Evolutionary conservation across 169 alveolate genomes (phyloP).

Genomic region (Cryptosporidium andersoni): DNA sequence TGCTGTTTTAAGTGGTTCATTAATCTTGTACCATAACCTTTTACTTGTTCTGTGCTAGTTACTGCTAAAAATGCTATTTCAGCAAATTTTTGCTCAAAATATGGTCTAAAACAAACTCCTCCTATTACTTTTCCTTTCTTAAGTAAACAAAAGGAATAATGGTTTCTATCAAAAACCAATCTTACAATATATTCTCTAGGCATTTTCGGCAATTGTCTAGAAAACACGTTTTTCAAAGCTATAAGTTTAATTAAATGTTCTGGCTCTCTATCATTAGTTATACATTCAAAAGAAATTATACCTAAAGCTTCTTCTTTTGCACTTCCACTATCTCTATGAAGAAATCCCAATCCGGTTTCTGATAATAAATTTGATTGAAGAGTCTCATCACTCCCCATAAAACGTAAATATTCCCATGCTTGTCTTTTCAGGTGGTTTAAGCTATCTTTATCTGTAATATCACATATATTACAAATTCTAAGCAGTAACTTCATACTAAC

Average conservation of each 20-base stretch:
- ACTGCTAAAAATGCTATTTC: conserved; percentile 99
- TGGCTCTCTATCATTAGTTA: conserved; percentile 90
- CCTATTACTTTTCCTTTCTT: conserved; percentile 94
- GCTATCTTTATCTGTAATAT: conserved; percentile 1
- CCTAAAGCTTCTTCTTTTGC: conserved; percentile 90
- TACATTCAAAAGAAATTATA: conserved; percentile 87
- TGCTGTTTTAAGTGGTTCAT: conserved; percentile 97
- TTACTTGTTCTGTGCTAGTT: conserved; percentile 95
- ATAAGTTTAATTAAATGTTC: conserved; percentile 87
- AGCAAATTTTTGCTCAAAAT: conserved; percentile 91
- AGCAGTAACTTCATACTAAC: conserved; percentile 33
- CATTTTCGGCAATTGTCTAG: conserved; percentile 97
- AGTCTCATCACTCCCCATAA: conserved; percentile 57
- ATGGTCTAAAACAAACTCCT: conserved; percentile 94
- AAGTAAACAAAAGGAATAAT: conserved; percentile 93
- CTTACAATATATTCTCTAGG: conserved; percentile 98
- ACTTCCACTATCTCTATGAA: conserved; percentile 91
- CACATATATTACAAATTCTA: conserved; percentile 24
- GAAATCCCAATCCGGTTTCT: conserved; percentile 89
- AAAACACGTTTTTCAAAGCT: conserved; percentile 92
- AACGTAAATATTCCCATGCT: conserved; percentile 61
- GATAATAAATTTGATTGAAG: conserved; percentile 80
- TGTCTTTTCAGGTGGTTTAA: conserved; percentile 48
- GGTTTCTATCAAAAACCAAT: conserved; percentile 95
- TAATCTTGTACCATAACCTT: conserved; percentile 98